These are phyloP conservation scores for Panus rudis DNA, from an alignment of 768 basidiomycete genomes.

Conservation along the genomic window DNA sequence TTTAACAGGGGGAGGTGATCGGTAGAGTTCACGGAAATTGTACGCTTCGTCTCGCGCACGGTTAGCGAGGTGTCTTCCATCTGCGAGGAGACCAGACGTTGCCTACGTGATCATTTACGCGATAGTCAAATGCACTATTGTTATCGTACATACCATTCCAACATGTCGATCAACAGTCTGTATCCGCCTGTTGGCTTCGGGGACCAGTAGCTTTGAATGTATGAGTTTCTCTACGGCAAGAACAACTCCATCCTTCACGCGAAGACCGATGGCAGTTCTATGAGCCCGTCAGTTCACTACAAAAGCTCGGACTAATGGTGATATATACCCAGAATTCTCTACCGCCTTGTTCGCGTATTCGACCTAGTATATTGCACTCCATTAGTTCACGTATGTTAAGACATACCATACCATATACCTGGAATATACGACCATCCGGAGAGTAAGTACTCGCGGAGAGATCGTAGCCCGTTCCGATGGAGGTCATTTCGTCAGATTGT, in stretches of 20 bases:
- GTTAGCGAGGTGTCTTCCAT: constrained; percentile 82
- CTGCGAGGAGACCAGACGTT: constrained; percentile 88
- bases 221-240: constrained; percentile 97
- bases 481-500: constrained; percentile 59
- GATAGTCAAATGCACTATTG: not conserved
- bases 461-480: constrained; percentile 99
- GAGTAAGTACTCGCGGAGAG: constrained; percentile 91
- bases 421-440: constrained; percentile 97
- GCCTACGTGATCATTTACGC: constrained; percentile 44
- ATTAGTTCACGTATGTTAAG: not conserved
- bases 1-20: constrained; percentile 71
- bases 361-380: constrained; percentile 45
- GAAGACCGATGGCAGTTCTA: constrained; percentile 93
- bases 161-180: constrained; percentile 91
- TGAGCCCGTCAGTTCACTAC: too few relatives aligned
- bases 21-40: constrained; percentile 66
- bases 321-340: constrained; percentile 87
- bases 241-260: constrained; percentile 90
- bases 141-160: constrained; percentile 62
- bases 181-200: constrained; percentile 88
- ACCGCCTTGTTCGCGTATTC: constrained; percentile 99
- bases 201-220: constrained; percentile 92
- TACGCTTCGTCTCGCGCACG: constrained; percentile 80
- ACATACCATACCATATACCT: constrained; percentile 43
- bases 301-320: too few relatives aligned